Percentiles rank a stretch among this genome's conserved stretches.
Evolutionary conservation across 208 protist species (phyloP).

Genomic region (Trypanosoma theileri): DNA sequence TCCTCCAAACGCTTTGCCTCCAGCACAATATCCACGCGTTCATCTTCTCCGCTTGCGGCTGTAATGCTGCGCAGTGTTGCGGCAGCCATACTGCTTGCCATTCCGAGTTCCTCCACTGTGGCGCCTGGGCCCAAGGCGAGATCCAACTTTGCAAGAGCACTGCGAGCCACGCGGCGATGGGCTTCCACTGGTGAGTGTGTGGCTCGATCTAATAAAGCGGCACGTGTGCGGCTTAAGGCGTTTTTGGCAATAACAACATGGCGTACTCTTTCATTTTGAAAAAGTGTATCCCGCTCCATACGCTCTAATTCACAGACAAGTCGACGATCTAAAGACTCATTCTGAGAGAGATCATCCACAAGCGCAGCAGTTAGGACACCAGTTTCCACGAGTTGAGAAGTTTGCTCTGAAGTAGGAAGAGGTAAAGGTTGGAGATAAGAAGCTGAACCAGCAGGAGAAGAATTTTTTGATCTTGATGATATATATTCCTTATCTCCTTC

Average conservation of each 20-base stretch:
- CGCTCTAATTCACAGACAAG: constrained; percentile 13
- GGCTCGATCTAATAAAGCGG: constrained; percentile 12
- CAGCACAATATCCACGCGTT: background rate
- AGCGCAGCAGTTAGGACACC: background rate
- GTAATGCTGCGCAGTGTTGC: background rate
- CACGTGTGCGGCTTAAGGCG: background rate
- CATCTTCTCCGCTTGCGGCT: background rate
- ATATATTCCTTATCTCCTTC: background rate
- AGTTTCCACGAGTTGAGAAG: background rate
- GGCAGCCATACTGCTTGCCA: constrained; percentile 1
- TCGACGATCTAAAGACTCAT: constrained; percentile 21
- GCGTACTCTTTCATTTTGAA: background rate
- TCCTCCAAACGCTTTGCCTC: constrained; percentile 3
- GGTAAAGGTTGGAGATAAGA: background rate
- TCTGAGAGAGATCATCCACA: constrained; percentile 12
- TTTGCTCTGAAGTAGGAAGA: background rate
- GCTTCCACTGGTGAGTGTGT: constrained; percentile 20
- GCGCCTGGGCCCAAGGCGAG: background rate
- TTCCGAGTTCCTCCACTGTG: constrained; percentile 7
- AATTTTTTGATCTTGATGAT: background rate
- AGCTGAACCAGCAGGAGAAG: background rate
- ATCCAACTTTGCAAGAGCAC: constrained; percentile 9
- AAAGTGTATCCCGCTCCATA: background rate
- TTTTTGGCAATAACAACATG: constrained; percentile 7
- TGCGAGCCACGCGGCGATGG: constrained; percentile 16